A percentile compares a stretch with the other conserved stretches of the same genome.
These are phyloP conservation scores for Skeletonema tropicum DNA, from an alignment of 108 stramenopile genomes.

Conservation along the genomic window DNA sequence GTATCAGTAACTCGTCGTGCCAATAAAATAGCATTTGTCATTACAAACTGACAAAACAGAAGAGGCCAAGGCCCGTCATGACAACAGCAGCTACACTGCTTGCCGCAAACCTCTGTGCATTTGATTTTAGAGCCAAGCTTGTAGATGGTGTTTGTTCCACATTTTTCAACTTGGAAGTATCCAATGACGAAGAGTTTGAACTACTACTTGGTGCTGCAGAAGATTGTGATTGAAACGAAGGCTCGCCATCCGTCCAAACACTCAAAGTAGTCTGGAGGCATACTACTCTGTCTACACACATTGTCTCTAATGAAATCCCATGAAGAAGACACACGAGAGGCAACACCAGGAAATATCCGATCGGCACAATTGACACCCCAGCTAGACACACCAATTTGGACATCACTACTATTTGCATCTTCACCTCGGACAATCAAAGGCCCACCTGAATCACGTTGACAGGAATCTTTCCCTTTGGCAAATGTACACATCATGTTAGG, in stretches of 20 bases:
- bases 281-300: constrained; percentile 14
- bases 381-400: constrained; percentile 20
- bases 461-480: constrained; percentile 7
- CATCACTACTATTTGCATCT: neutral
- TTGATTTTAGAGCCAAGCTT: neutral
- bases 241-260: neutral
- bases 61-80: neutral
- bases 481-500: constrained; percentile 24
- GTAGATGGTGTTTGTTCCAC: neutral
- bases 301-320: constrained; percentile 14
- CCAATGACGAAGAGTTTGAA: neutral
- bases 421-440: constrained; percentile 3
- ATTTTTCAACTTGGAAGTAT: no score
- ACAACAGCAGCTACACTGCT: neutral
- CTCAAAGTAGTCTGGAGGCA: constrained; percentile 9
- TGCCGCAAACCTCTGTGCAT: neutral
- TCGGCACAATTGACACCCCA: constrained; percentile 31
- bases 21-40: neutral
- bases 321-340: neutral
- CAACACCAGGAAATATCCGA: constrained; percentile 24
- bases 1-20: neutral
- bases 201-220: neutral
- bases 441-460: constrained; percentile 18
- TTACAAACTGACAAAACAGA: neutral
- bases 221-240: neutral